A percentile compares a stretch with the other conserved stretches of the same genome.
These are phyloP conservation scores for Mayamaea pseudoterrestris DNA, from an alignment of 108 stramenopile genomes.

Conservation along the genomic window DNA sequence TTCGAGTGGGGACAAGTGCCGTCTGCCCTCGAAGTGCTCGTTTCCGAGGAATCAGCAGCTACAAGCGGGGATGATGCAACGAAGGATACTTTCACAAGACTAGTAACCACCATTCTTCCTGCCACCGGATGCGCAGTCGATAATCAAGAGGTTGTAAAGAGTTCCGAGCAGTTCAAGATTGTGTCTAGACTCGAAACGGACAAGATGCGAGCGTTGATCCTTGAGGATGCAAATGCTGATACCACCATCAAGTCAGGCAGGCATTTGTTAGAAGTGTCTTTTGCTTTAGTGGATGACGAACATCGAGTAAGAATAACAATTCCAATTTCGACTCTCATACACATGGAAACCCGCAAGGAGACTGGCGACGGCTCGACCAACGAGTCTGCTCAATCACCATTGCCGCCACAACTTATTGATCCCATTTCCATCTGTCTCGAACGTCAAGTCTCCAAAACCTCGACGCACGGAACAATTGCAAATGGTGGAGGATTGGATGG, in stretches of 20 bases:
- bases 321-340: no score
- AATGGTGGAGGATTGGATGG: conserved; percentile 69
- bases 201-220: no score
- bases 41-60: conserved; percentile 22
- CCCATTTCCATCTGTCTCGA: conserved; percentile 24
- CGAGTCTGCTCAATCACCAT: neutral
- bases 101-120: conserved; percentile 40
- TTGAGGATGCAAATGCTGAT: no score
- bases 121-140: conserved; percentile 69
- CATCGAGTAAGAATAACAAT: no score
- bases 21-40: conserved; percentile 27
- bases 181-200: no score
- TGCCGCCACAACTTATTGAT: neutral
- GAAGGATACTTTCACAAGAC: conserved; percentile 33
- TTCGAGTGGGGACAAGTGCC: conserved; percentile 74
- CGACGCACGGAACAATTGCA: conserved; percentile 23
- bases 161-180: conserved; percentile 10
- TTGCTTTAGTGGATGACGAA: no score
- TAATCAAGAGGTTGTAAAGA: conserved; percentile 53
- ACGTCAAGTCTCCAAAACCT: conserved; percentile 14
- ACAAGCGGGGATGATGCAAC: conserved; percentile 7
- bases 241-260: no score
- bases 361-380: no score
- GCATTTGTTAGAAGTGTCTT: no score
- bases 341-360: no score